Base-by-base conservation (phyloP, 495 filamentous ascomycete genomes). In the Choiromyces venosus region DNA sequence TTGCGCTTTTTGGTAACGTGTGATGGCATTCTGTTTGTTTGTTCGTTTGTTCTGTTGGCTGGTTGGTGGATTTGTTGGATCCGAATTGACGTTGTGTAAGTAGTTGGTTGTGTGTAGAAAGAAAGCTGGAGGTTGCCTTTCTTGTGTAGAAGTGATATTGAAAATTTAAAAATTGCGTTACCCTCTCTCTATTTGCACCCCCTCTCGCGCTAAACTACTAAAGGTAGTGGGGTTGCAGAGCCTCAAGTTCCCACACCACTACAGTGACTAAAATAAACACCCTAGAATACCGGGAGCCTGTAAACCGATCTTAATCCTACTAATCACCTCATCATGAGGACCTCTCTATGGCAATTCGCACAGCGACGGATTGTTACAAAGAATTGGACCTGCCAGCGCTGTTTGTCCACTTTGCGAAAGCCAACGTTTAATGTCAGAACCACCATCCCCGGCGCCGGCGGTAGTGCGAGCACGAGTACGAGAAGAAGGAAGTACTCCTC, bases 401-500 rank as follows among this genome's bases (percentile, higher is more conserved):
- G 52, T 29, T 61, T 25, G 14, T 14, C 52, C n/a, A 16, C 5
- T 10, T 10, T 10, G 52, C 52, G 25, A 61, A 61, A 29, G 16
- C 25, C 9, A 29, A 61, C 52, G n/a, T 29, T 29, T n/a, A 61
- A 61, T 16, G 52, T 10, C 19, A 40, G n/a, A n/a, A n/a, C n/a
- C n/a, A n/a, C n/a, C n/a, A n/a, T n/a, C n/a, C 52, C n/a, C 52
- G 71, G 42, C 52, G 8, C 52, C 25, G n/a, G 52, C 52, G 25
- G 52, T 29, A 25, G 52, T 9, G 25, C n/a, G n/a, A 61, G 25
- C n/a, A 61, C 3, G n/a, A 61, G 25, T 10, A 61, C 3, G 36
- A 71, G 61, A 42, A 56, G 56, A 65, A 61, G 18, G 64, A 35
- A 33, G 16, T 76, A 72, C 29, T 73, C 75, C 37, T 70, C 75